Evolutionary conservation across 371 early-diverging fungal genomes (phyloP).

Genomic region (Apophysomyces variabilis): DNA sequence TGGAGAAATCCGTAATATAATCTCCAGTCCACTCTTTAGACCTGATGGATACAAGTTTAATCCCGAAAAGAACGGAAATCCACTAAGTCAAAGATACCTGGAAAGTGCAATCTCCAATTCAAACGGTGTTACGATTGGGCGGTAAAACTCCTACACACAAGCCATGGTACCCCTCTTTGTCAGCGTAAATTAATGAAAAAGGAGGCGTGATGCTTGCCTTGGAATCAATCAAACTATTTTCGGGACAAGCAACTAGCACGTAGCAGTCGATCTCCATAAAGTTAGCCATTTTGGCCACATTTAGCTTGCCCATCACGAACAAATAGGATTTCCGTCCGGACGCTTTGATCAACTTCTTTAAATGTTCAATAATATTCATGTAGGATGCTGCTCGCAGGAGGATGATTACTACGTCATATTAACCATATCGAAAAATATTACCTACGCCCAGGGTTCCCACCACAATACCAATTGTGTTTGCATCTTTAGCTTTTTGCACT

Average conservation of each 20-base stretch:
- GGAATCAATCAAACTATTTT: slow-evolving; percentile 91
- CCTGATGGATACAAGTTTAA: slow-evolving; percentile 27
- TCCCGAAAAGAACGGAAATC: neutral
- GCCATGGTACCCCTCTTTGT: slow-evolving; percentile 10
- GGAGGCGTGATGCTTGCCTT: slow-evolving; percentile 44
- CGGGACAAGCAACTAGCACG: slow-evolving; percentile 93
- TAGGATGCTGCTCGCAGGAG: slow-evolving; percentile 69
- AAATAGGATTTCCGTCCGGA: slow-evolving; percentile 85
- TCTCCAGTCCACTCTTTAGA: slow-evolving; percentile 78
- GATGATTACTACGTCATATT: neutral
- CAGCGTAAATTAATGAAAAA: slow-evolving; percentile 6
- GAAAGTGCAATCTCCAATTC: slow-evolving; percentile 85
- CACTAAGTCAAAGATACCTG: slow-evolving; percentile 30
- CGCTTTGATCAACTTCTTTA: slow-evolving; percentile 77
- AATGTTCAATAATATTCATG: slow-evolving; percentile 75
- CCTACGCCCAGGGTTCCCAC: slow-evolving; percentile 95
- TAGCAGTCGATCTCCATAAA: slow-evolving; percentile 93
- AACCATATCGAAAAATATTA: slow-evolving; percentile 39
- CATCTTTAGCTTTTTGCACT: slow-evolving; percentile 93
- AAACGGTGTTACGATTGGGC: slow-evolving; percentile 92
- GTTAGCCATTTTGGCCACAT: slow-evolving; percentile 94
- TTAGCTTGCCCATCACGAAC: slow-evolving; percentile 95
- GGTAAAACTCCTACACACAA: slow-evolving; percentile 74
- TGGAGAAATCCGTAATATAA: slow-evolving; percentile 75
- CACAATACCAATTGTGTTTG: slow-evolving; percentile 91